Evolutionary conservation across 2,329 filamentous ascomycete species (phyloP).

Genomic region (Huntiella bhutanensis): DNA sequence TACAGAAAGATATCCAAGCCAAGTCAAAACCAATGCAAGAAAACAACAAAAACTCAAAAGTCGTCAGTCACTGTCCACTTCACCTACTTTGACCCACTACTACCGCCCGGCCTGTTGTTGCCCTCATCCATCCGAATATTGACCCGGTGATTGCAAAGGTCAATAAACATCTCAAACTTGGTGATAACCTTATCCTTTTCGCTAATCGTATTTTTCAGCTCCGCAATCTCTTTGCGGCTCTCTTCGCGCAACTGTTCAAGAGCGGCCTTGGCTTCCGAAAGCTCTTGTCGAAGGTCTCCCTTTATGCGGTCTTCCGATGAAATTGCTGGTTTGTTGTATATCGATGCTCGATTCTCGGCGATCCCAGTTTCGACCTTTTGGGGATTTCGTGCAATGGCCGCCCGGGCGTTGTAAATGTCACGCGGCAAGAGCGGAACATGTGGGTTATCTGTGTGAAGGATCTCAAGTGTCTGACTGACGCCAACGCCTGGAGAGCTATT

Average conservation of each 20-base stretch:
- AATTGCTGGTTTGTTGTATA: conserved; percentile 46
- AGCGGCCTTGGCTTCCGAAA: conserved; percentile 38
- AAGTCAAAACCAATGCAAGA: background rate
- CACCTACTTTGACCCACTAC: conserved; percentile 8
- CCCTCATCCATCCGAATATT: conserved; percentile 33
- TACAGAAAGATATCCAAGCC: too few relatives aligned
- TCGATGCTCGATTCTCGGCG: conserved; percentile 41
- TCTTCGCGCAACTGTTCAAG: conserved; percentile 35
- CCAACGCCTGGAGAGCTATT: conserved; percentile 31
- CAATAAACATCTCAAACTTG: conserved; percentile 51
- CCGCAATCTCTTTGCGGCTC: conserved; percentile 37
- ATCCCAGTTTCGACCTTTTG: conserved; percentile 39
- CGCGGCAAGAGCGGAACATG: conserved; percentile 43
- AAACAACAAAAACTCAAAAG: background rate
- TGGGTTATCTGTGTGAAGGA: conserved; percentile 43
- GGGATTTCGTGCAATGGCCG: conserved; percentile 47
- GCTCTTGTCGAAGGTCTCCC: conserved; percentile 40
- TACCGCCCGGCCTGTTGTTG: conserved; percentile 14
- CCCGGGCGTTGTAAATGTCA: conserved; percentile 49
- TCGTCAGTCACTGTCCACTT: too few relatives aligned
- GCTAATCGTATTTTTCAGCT: conserved; percentile 37
- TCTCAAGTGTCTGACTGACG: conserved; percentile 46
- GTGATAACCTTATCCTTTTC: conserved; percentile 44
- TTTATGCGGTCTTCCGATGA: conserved; percentile 45
- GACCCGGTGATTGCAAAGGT: conserved; percentile 48